phyloP scores from a whole-genome alignment of 495 filamentous ascomycete species.

The Hyaloscypha hepaticicola region DNA sequence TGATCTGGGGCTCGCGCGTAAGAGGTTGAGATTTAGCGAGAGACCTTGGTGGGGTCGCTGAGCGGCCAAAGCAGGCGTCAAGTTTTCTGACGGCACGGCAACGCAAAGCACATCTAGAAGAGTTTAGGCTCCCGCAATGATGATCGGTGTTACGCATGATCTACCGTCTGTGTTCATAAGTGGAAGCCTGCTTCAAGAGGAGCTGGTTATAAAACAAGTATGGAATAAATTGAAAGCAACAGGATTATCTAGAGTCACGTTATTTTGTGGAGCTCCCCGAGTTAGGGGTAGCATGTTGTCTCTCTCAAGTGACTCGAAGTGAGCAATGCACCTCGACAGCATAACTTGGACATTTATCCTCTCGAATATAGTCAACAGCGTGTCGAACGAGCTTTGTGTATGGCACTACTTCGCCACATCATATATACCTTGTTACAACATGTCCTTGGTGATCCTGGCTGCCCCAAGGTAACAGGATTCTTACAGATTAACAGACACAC shows the following conservation, averaged over 20 bases:
- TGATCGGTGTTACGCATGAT: background rate
- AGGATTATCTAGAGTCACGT: background rate
- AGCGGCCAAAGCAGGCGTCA: background rate
- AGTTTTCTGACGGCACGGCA: background rate
- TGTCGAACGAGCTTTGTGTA: constrained; percentile 2
- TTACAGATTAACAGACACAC: background rate
- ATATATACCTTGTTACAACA: background rate
- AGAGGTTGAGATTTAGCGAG: background rate
- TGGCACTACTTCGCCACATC: background rate
- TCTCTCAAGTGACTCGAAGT: background rate
- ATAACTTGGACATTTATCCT: constrained; percentile 14
- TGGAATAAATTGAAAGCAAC: background rate
- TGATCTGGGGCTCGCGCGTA: background rate
- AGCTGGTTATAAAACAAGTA: constrained; percentile 2
- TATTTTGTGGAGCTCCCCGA: background rate
- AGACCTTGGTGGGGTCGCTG: background rate
- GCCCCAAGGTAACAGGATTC: background rate
- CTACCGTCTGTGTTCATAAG: background rate
- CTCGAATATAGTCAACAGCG: background rate
- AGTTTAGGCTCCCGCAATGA: background rate
- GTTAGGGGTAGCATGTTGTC: constrained; percentile 2
- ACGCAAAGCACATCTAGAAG: background rate
- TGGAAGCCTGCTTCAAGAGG: background rate
- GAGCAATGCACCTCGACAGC: constrained; percentile 3
- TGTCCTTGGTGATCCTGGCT: background rate